Evolutionary conservation across 805 yeast genomes (phyloP).

Genomic region (Scheffersomyces coipomensis): DNA sequence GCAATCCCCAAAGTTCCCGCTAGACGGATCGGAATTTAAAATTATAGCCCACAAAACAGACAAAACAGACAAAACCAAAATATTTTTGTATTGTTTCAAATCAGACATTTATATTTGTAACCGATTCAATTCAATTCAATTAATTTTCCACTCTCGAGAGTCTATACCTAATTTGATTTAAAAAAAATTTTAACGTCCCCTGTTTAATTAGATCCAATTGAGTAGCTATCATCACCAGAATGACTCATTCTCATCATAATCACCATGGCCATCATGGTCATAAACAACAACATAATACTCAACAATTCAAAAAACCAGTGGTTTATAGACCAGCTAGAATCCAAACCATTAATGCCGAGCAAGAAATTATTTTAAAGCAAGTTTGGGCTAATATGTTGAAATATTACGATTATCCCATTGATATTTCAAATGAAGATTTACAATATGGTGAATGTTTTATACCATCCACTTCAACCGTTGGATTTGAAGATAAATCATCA

Average conservation of each 20-base stretch:
- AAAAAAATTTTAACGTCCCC: too few relatives aligned
- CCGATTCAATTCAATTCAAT: too few relatives aligned
- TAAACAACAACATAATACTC: background rate
- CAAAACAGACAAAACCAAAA: too few relatives aligned
- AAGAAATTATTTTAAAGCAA: conserved; percentile 65
- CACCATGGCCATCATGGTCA: background rate
- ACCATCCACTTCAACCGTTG: conserved; percentile 19
- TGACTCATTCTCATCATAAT: background rate
- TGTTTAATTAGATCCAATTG: too few relatives aligned
- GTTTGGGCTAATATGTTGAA: conserved; percentile 66
- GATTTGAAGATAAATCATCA: conserved; percentile 6
- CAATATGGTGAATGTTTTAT: conserved; percentile 28
- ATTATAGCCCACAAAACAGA: too few relatives aligned
- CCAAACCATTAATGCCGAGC: conserved; percentile 44
- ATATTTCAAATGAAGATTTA: conserved; percentile 26
- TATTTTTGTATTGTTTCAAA: too few relatives aligned
- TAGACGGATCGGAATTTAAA: too few relatives aligned
- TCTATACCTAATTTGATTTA: too few relatives aligned
- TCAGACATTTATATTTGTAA: too few relatives aligned
- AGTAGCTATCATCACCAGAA: too few relatives aligned
- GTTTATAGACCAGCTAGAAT: conserved; percentile 35
- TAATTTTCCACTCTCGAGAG: too few relatives aligned
- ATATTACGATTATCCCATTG: conserved; percentile 51
- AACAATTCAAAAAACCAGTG: background rate
- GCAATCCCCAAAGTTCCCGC: too few relatives aligned